Evolutionary conservation across 768 basidiomycete species (phyloP).

Genomic region (Hortiboletus flavorubellus): DNA sequence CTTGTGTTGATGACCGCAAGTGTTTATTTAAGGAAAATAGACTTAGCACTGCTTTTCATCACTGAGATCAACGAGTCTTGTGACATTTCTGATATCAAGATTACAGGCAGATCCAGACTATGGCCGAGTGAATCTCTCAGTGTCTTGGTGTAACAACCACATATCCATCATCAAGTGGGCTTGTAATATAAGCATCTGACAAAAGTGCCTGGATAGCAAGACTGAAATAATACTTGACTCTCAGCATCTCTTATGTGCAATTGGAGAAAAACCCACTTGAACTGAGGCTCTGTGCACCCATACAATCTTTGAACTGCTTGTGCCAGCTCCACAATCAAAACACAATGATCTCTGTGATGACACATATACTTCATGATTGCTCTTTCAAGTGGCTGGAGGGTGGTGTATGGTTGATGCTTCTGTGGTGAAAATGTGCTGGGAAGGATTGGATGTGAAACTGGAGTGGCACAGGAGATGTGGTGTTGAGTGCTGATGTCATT

Average conservation of each 20-base stretch:
- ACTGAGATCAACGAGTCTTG: background rate
- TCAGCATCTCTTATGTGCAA: background rate
- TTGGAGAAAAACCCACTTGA: constrained; percentile 17
- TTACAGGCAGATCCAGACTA: background rate
- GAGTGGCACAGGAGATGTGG: background rate
- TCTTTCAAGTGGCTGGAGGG: constrained; percentile 17
- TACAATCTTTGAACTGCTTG: constrained; percentile 5
- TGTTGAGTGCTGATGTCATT: background rate
- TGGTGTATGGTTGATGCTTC: constrained; percentile 15
- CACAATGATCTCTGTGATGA: background rate
- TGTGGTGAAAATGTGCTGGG: constrained; percentile 22
- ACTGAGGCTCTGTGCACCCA: constrained; percentile 18
- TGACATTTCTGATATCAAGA: background rate
- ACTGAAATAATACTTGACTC: constrained; percentile 1
- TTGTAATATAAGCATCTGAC: constrained; percentile 30
- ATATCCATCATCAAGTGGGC: constrained; percentile 28
- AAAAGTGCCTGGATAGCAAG: constrained; percentile 20
- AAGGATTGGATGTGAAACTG: constrained; percentile 1
- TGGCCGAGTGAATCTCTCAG: constrained; percentile 2
- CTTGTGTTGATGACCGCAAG: background rate
- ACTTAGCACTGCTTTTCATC: background rate
- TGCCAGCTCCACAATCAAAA: constrained; percentile 16
- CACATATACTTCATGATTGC: constrained; percentile 18
- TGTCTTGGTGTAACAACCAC: constrained; percentile 29
- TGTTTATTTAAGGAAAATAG: background rate